Conservation (phyloP, 2,329 filamentous ascomycete species). For the Atkinsonella texensis region DNA sequence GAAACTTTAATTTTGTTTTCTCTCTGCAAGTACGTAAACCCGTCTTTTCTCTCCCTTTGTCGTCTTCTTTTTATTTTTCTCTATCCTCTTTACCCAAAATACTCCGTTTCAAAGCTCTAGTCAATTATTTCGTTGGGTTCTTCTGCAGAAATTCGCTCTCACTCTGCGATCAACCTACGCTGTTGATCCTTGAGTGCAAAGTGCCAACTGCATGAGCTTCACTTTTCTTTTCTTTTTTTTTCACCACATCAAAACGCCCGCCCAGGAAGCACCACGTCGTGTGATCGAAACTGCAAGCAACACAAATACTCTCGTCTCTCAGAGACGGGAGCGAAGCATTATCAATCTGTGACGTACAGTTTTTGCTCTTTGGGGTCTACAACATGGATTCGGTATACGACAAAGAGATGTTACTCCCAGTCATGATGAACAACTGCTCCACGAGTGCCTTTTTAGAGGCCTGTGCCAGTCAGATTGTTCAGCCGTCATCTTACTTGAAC, state of each 20-base stretch:
- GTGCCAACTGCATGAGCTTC: too few relatives aligned
- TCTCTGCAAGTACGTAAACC: not conserved
- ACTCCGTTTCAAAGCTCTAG: too few relatives aligned
- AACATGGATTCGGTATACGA: not conserved
- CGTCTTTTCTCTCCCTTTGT: not conserved
- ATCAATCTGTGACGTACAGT: not conserved
- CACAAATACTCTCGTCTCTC: not conserved
- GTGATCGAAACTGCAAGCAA: not conserved
- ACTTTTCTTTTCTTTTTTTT: not conserved
- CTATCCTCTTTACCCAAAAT: too few relatives aligned
- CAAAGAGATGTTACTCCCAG: not conserved
- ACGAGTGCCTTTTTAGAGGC: not conserved
- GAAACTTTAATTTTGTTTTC: too few relatives aligned
- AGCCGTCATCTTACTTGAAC: not conserved
- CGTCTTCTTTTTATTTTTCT: not conserved
- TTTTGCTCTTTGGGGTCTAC: not conserved
- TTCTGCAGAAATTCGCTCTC: not conserved
- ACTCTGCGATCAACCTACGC: too few relatives aligned
- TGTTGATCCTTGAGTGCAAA: too few relatives aligned
- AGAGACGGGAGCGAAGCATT: not conserved
- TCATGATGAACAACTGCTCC: constrained; percentile 27
- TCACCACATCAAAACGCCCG: not conserved
- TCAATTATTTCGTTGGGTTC: not conserved
- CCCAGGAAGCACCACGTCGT: not conserved
- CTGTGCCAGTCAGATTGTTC: not conserved